These are phyloP conservation scores for Saccharomyces hybrid DNA, from an alignment of 1,139 yeast genomes.

Conservation along the genomic window DNA sequence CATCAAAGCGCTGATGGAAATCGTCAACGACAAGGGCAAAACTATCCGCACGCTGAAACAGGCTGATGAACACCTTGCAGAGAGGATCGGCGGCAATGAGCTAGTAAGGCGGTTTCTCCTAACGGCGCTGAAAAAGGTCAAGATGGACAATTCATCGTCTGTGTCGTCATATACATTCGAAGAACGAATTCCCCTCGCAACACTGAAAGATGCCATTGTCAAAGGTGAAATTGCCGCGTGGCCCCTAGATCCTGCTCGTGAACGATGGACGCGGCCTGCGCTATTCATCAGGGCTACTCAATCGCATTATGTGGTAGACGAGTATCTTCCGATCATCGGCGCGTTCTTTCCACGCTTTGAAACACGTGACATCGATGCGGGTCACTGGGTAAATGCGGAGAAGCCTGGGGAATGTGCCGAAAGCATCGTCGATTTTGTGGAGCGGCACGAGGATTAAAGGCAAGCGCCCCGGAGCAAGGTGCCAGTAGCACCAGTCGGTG, in stretches of 20 bases:
- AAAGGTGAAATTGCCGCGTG: slow-evolving; percentile 65
- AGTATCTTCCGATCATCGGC: slow-evolving; percentile 66
- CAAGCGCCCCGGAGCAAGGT: slow-evolving; percentile 1
- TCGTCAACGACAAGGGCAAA: slow-evolving; percentile 34
- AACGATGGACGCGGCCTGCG: slow-evolving; percentile 64
- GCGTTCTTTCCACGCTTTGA: slow-evolving; percentile 73
- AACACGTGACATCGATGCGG: slow-evolving; percentile 66
- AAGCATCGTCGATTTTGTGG: slow-evolving; percentile 50
- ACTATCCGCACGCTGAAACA: slow-evolving; percentile 47
- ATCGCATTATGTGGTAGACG: slow-evolving; percentile 81
- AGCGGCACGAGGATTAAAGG: slow-evolving; percentile 43
- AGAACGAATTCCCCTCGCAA: slow-evolving; percentile 62
- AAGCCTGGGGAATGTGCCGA: slow-evolving; percentile 64
- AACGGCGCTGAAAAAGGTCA: slow-evolving; percentile 43
- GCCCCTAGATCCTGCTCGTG: slow-evolving; percentile 55
- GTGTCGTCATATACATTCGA: slow-evolving; percentile 34
- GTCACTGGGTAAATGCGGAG: slow-evolving; percentile 89
- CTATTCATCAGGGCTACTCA: slow-evolving; percentile 73
- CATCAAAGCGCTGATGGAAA: slow-evolving; percentile 52
- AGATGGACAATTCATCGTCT: slow-evolving; percentile 10
- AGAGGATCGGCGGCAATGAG: slow-evolving; percentile 51
- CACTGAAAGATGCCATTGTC: slow-evolving; percentile 57
- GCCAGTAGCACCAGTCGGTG: background rate
- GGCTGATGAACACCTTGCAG: slow-evolving; percentile 57
- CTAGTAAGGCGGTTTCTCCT: slow-evolving; percentile 66